Base-by-base conservation (phyloP, 345 rosid species). In the Populus nigra region DNA sequence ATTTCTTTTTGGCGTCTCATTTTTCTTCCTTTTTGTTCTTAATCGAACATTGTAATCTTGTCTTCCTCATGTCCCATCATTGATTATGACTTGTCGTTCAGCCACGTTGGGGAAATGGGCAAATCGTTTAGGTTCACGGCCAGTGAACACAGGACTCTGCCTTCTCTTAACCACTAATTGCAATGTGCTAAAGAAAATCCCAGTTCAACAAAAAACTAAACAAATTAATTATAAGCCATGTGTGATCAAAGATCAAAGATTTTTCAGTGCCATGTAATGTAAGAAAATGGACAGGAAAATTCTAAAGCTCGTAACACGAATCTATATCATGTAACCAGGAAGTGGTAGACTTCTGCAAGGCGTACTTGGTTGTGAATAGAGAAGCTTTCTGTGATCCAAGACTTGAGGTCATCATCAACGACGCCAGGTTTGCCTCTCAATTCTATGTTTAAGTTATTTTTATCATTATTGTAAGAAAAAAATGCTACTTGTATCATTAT, bases 271-370 rank as follows among this genome's bases (percentile, higher is more conserved):
- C 62, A 22, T 55, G 27, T 55, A 2, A 8, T 55, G 27, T 23
- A 57, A 57, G 29, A 15, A 57, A 57, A n/a, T 57, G 29, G 27
- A 5, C 15, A n/a, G 63, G 63, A 57, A 57, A 4, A 3, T 57
- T 9, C n/a, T 57, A 1, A 23, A 57, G 15, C 63, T n/a, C 65
- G 29, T 59, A 59, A 59, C 29, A 47, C 8, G 0, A 36, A 53
- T 16, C 10, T 10, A 9, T 33, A 41, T 71, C 16, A 73, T 74
- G 83, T 77, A 47, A 50, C 27, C 87, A 88, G 94, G 90, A 87
- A 76, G 94, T 90, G 41, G 94, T 90, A 17, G 90, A 88, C 41
- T 90, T 90, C 85, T 90, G 92, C 85, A 86, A 81, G 76, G 83
- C 85, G 29, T 80, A 89, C 80, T 77, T 90, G 67, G 78, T 65